Conservation (phyloP, 257 asterid species). For the Rauvolfia tetraphylla region DNA sequence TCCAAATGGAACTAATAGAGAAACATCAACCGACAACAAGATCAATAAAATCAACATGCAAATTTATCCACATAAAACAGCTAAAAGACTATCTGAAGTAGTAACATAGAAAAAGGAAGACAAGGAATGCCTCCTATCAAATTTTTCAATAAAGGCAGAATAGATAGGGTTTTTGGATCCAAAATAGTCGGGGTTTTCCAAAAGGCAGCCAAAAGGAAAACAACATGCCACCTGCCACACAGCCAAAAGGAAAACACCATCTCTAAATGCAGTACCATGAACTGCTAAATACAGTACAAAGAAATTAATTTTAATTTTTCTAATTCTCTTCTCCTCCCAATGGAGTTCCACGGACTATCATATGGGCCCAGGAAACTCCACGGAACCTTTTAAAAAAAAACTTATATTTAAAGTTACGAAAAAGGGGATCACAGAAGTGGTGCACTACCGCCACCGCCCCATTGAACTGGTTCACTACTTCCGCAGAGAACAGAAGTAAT, state of each 20-base stretch:
- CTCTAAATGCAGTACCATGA: too few species aligned
- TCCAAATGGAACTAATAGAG: not conserved
- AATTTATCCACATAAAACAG: not conserved
- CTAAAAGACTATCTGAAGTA: not conserved
- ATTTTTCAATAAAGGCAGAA: not conserved
- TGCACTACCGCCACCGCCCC: too few species aligned
- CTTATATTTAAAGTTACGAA: too few species aligned
- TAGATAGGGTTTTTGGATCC: not conserved
- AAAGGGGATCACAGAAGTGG: too few species aligned
- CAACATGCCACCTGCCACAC: not conserved
- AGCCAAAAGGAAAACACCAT: not conserved
- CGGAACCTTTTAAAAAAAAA: too few species aligned
- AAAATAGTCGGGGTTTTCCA: not conserved
- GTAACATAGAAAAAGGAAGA: not conserved
- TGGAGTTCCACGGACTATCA: too few species aligned
- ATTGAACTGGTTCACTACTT: too few species aligned
- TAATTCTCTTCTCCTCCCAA: too few species aligned
- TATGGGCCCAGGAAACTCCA: too few species aligned
- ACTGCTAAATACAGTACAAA: too few species aligned
- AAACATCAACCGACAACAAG: constrained; percentile 6
- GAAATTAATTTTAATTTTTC: too few species aligned
- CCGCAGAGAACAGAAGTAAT: too few species aligned
- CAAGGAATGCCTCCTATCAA: not conserved
- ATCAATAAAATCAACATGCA: not conserved
- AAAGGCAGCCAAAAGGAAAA: not conserved